phyloP scores from a whole-genome alignment of 1,284 basidiomycete species.

The Austropuccinia psidii region DNA sequence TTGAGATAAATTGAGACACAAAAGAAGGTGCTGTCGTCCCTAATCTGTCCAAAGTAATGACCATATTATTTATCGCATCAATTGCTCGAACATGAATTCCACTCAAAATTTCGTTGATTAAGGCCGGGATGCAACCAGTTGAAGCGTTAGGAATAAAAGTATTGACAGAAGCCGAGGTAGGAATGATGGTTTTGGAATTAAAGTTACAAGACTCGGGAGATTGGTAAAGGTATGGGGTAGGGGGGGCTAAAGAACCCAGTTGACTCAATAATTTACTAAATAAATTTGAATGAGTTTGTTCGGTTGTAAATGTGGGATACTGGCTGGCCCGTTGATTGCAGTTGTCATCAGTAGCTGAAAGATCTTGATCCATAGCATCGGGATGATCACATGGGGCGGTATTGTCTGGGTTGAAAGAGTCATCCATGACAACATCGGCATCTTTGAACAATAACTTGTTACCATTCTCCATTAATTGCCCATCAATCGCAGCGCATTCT shows the following conservation, averaged over 20 bases:
- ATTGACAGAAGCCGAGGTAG: background rate
- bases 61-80: slow-evolving; percentile 21
- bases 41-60: slow-evolving; percentile 18
- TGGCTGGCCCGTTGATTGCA: background rate
- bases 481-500: background rate
- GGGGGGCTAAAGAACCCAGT: background rate
- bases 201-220: background rate
- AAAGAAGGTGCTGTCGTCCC: background rate
- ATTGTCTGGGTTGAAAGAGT: background rate
- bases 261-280: background rate
- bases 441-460: background rate
- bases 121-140: background rate
- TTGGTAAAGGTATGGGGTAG: slow-evolving; percentile 10
- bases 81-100: slow-evolving; percentile 24
- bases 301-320: background rate
- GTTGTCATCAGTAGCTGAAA: background rate
- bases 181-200: background rate
- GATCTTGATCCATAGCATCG: too few relatives aligned
- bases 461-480: background rate
- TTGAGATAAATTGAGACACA: background rate
- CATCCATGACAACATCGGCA: slow-evolving; percentile 26
- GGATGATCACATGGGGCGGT: background rate
- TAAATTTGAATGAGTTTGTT: background rate
- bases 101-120: slow-evolving; percentile 14
- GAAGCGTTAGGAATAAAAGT: background rate